These are phyloP conservation scores for Nothophoma quercina DNA, from an alignment of 2,329 filamentous ascomycete genomes.

Conservation along the genomic window DNA sequence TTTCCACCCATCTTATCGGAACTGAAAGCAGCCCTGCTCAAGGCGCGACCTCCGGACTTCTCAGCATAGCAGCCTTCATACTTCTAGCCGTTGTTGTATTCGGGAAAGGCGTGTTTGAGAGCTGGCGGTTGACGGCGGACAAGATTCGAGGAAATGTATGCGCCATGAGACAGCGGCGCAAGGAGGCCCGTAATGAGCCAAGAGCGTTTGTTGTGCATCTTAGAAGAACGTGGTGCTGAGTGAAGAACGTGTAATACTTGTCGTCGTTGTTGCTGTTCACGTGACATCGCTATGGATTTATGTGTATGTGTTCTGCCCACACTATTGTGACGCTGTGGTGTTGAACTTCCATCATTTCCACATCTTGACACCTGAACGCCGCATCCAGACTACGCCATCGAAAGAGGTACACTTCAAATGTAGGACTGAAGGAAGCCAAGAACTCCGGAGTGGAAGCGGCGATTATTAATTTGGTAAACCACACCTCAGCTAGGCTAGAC, in stretches of 20 bases:
- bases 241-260: background rate
- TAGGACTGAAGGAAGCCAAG: background rate
- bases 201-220: background rate
- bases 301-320: background rate
- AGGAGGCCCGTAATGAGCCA: background rate
- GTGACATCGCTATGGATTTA: background rate
- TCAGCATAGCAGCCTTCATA: slow-evolving; percentile 6
- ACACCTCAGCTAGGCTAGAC: background rate
- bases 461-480: background rate
- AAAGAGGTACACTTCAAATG: slow-evolving; percentile 1
- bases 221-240: background rate
- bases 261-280: background rate
- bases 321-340: background rate
- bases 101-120: background rate
- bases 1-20: background rate
- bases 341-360: slow-evolving; percentile 1
- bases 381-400: slow-evolving; percentile 4
- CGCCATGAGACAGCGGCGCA: background rate
- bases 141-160: background rate
- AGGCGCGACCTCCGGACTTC: background rate
- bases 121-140: background rate
- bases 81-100: background rate
- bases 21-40: background rate
- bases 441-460: background rate
- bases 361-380: background rate